Conservation (phyloP, 345 rosid genomes). For the Microthlaspi erraticum region DNA sequence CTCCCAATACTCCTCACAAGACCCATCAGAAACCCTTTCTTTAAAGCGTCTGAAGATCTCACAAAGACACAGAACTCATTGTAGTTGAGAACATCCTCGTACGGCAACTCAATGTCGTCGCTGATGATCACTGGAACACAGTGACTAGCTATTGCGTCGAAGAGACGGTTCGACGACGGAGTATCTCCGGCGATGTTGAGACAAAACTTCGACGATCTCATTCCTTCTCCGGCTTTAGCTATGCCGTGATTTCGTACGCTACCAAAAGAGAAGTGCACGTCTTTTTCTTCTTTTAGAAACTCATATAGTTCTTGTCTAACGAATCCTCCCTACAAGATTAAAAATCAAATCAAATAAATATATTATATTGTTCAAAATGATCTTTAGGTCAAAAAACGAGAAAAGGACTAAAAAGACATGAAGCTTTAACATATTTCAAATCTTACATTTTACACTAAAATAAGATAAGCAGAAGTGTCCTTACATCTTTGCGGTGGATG, state of each 20-base stretch:
- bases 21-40: constrained; percentile 66
- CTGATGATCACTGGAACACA: constrained; percentile 93
- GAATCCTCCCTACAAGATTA: constrained; percentile 70
- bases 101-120: constrained; percentile 93
- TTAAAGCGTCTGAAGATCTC: constrained; percentile 78
- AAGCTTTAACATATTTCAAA: too few relatives aligned
- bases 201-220: constrained; percentile 89
- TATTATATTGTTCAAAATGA: too few relatives aligned
- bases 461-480: constrained; percentile 22
- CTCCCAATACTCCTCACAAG: constrained; percentile 64
- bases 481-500: constrained; percentile 91
- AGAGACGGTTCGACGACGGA: constrained; percentile 95
- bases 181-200: constrained; percentile 98
- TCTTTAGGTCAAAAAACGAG: too few relatives aligned
- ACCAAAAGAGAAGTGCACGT: constrained; percentile 87
- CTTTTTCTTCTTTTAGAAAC: constrained; percentile 78
- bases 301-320: constrained; percentile 79
- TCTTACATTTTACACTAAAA: background rate
- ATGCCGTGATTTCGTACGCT: constrained; percentile 74
- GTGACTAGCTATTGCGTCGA: constrained; percentile 94
- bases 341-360: background rate
- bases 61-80: constrained; percentile 85
- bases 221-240: constrained; percentile 69
- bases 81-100: constrained; percentile 88
- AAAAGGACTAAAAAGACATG: too few relatives aligned